phyloP scores from a whole-genome alignment of 148 eudicot species.

The Fagopyrum esculentum region DNA sequence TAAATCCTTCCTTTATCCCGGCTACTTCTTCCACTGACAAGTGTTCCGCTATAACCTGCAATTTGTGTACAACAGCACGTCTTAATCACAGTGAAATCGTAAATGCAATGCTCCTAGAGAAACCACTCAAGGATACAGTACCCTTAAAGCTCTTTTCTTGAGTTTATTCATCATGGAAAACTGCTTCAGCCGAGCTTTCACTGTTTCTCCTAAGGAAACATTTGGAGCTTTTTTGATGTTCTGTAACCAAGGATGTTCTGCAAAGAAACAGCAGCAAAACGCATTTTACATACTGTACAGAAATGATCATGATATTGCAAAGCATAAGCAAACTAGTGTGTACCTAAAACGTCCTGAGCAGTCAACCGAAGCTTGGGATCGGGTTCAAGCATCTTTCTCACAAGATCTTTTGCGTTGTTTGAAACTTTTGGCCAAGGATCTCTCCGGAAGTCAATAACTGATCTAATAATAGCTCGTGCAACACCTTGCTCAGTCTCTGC shows the following conservation, averaged over 20 bases:
- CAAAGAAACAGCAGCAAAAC: conserved; percentile 9
- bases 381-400: conserved; percentile 61
- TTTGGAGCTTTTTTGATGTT: conserved; percentile 68
- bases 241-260: conserved; percentile 86
- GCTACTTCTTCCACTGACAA: conserved; percentile 76
- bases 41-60: conserved; percentile 73
- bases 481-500: conserved; percentile 84
- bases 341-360: conserved; percentile 65
- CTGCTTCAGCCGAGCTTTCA: conserved; percentile 65
- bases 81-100: not conserved
- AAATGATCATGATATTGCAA: not conserved
- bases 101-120: no score
- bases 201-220: conserved; percentile 67
- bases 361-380: conserved; percentile 48
- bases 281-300: not conserved
- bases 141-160: conserved; percentile 79
- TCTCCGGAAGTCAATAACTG: conserved; percentile 47
- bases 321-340: not conserved
- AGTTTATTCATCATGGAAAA: conserved; percentile 84
- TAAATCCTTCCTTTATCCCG: conserved; percentile 56
- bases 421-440: conserved; percentile 78
- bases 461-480: conserved; percentile 59
- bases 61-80: not conserved
- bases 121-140: conserved; percentile 14
- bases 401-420: conserved; percentile 61